Evolutionary conservation across 805 yeast genomes (phyloP), one percentile per base, ranked within the genome.

Genomic region (Saccharomyces kudriavzevii): DNA sequence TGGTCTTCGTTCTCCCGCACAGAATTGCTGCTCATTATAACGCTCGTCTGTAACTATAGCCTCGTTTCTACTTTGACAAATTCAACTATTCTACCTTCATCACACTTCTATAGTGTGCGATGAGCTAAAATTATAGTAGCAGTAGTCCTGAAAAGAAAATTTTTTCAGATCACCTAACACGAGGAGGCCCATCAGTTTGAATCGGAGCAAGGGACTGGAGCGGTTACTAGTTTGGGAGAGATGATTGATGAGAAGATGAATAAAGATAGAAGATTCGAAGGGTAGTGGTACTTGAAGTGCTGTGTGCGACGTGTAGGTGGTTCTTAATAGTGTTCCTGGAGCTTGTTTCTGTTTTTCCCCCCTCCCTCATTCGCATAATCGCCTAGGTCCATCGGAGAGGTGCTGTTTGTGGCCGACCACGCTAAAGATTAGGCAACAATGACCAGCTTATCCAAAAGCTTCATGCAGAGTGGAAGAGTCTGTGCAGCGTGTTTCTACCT

Each of bases 401-500:
- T 35, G 43, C 43, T 35, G 43, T 35, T 35, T 35, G 43, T 35
- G 43, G 43, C 43, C 43, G 24, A 35, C 22, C 43, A 35, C 43
- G 24, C 43, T 35, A 35, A 35, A n/a, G 22, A 35, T 35, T 35
- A 35, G 43, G 43, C 43, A 35, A 35, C 43, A 24, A 35, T 35
- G 55, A 29, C 56, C n/a, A 51, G 56, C 45, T 20, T 62, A 22
- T 40, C 53, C n/a, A 54, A 56, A 9, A 57, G 64, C 27, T 28
- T 66, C 22, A 46, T 56, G 20, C 68, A 61, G 54, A 59, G 66
- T 49, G 52, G 62, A 20, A 63, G 71, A 45, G 62, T 64, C 31
- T 49, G 78, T 14, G 72, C 82, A 54, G 81, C 87, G 0, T 70
- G 81, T 1, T 69, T 86, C 29, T 89, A 90, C 63, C 73, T 89